Base-by-base conservation (phyloP, 2,329 filamentous ascomycete species). In the Diaporthe eres region DNA sequence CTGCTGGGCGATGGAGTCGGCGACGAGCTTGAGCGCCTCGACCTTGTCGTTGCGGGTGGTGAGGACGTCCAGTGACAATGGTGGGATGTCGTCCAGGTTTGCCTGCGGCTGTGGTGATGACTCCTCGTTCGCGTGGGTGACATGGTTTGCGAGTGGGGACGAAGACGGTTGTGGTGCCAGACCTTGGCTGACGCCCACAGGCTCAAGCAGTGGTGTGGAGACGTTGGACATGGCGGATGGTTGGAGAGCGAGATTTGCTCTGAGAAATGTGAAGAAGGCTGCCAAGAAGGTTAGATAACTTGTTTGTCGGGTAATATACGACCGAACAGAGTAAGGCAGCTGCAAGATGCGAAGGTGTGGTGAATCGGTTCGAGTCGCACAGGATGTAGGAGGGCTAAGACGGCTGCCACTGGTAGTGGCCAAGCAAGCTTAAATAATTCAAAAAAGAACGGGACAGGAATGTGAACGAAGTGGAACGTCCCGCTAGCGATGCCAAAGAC, bases 191-290 rank as follows among this genome's bases (percentile, higher is more conserved):
- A 71, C 42, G 61, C 61, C 76, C 15, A 72, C 71, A 78, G 92
- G 87, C 84, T 90, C 86, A 81, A 92, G 86, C 80, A 90, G 88
- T 28, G 93, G 92, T 34, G 93, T 94, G 77, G 90, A 93, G 74
- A 88, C 87, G 76, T 91, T 88, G 60, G 92, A 90, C 78, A 93
- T 85, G 74, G 91, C 86, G 77, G 88, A 92, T 61, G 87, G 86
- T 71, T 88, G 89, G 75, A 96, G 91, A 80, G 93, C 92, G 74
- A 97, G 90, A 81, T 97, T 97, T 78, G 94, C 94, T 79, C 94
- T 92, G 22, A 97, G 89, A 79, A 95, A 96, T 74, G 92, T 93
- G 84, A 97, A 93, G 87, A 97, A 97, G 37, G 94, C 94, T 97
- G 84, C 76, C 61, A 37, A 65, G 51, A 70, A 37, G n/a, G 78